Evolutionary conservation across 768 basidiomycete species (phyloP).

Genomic region (Mycena crocata): DNA sequence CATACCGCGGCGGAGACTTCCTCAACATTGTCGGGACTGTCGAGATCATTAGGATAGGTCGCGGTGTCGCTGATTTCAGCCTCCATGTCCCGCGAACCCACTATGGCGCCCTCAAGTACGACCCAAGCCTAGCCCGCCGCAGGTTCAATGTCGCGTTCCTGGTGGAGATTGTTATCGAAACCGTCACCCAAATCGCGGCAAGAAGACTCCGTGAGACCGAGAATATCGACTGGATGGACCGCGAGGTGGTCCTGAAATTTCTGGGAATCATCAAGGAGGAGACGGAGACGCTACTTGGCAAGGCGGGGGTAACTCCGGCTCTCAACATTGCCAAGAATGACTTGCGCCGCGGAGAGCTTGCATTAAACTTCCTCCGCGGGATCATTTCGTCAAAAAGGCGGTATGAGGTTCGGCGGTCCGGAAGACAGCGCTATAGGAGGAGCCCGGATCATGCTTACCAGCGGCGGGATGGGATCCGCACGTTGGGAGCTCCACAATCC

Average conservation of each 20-base stretch:
- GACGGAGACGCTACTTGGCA: background rate
- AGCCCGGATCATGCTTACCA: background rate
- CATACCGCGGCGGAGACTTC: background rate
- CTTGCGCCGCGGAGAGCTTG: background rate
- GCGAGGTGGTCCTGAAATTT: background rate
- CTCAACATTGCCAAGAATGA: background rate
- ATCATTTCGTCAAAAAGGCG: background rate
- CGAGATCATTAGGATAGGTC: no score
- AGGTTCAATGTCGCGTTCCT: background rate
- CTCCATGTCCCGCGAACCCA: no score
- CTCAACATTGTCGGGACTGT: background rate
- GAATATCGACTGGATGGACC: background rate
- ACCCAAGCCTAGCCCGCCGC: no score
- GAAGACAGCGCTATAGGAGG: no score
- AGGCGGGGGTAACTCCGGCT: background rate
- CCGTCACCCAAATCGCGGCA: background rate
- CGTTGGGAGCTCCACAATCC: background rate
- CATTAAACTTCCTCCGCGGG: background rate
- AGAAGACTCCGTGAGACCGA: background rate
- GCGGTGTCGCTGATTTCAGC: no score
- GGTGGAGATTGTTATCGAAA: background rate
- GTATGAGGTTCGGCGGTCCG: background rate
- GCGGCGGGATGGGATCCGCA: background rate
- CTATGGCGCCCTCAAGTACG: no score
- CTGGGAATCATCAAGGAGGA: background rate